Evolutionary conservation across 2,329 filamentous ascomycete genomes (phyloP).

Genomic region (Raffaelea ambrosiae): DNA sequence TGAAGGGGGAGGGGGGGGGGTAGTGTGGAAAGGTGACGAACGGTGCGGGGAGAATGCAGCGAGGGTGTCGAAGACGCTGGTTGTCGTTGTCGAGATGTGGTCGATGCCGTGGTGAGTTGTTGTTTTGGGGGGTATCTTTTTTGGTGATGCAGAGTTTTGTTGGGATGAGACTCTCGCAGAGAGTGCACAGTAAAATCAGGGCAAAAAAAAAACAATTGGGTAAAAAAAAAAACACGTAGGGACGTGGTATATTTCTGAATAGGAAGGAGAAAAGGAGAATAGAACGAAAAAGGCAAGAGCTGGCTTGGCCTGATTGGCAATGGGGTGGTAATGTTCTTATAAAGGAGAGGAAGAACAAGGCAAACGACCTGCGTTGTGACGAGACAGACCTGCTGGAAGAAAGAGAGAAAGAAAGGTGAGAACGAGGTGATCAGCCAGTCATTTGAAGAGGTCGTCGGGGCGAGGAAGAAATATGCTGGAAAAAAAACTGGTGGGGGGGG

Average conservation of each 20-base stretch:
- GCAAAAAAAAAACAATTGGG: not conserved
- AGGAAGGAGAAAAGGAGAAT: not conserved
- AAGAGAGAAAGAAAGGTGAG: conserved; percentile 1
- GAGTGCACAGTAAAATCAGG: not conserved
- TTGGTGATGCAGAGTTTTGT: too few relatives aligned
- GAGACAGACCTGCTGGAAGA: conserved; percentile 10
- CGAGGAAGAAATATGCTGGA: not conserved
- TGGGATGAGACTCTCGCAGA: too few relatives aligned
- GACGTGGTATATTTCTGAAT: not conserved
- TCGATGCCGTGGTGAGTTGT: not conserved
- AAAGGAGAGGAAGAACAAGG: conserved; percentile 3
- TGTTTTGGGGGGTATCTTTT: not conserved
- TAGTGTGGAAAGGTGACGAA: not conserved
- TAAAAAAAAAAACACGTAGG: not conserved
- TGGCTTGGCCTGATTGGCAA: not conserved
- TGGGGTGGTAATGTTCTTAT: not conserved
- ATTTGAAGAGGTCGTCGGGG: not conserved
- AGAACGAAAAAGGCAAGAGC: not conserved
- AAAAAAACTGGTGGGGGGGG: too few relatives aligned
- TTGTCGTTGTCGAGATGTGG: not conserved
- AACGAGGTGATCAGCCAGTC: conserved; percentile 1
- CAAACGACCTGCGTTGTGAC: conserved; percentile 11
- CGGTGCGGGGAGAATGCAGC: too few relatives aligned
- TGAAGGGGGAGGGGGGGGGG: not conserved
- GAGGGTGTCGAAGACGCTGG: too few relatives aligned